Evolutionary conservation across 2,329 filamentous ascomycete genomes (phyloP).

Genomic region (Colletotrichum spaethianum): DNA sequence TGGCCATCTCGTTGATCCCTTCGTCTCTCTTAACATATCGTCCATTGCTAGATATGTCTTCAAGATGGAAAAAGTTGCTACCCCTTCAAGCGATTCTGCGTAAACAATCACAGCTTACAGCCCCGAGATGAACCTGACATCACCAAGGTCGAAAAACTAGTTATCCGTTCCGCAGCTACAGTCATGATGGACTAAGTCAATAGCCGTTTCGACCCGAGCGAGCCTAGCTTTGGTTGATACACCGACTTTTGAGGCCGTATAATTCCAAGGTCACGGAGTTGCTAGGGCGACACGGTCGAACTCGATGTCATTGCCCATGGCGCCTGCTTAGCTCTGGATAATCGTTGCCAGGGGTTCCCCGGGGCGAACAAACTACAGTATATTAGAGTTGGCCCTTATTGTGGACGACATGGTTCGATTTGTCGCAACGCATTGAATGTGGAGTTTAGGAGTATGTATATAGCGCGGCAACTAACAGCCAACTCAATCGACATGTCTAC

Average conservation of each 20-base stretch:
- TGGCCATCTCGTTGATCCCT: constrained; percentile 71
- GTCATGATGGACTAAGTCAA: constrained; percentile 24
- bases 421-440: no score
- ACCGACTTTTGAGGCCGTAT: constrained; percentile 24
- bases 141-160: constrained; percentile 22
- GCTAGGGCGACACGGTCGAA: no score
- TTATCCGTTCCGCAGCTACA: constrained; percentile 10
- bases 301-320: no score
- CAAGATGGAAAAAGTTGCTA: constrained; percentile 87
- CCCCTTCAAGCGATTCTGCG: constrained; percentile 84
- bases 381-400: background rate
- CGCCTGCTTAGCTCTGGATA: no score
- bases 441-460: no score
- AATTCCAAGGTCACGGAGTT: no score
- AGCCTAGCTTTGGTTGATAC: constrained; percentile 20
- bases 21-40: no score
- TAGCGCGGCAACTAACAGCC: background rate
- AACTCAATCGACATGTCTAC: background rate
- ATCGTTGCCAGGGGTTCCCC: background rate
- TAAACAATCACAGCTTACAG: constrained; percentile 79
- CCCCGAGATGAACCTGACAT: constrained; percentile 62
- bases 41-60: constrained; percentile 95
- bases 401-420: background rate
- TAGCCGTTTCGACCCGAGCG: constrained; percentile 15
- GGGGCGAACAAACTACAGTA: background rate